phyloP scores from a whole-genome alignment of 2,329 filamentous ascomycete species.

The Diaporthe sp. region DNA sequence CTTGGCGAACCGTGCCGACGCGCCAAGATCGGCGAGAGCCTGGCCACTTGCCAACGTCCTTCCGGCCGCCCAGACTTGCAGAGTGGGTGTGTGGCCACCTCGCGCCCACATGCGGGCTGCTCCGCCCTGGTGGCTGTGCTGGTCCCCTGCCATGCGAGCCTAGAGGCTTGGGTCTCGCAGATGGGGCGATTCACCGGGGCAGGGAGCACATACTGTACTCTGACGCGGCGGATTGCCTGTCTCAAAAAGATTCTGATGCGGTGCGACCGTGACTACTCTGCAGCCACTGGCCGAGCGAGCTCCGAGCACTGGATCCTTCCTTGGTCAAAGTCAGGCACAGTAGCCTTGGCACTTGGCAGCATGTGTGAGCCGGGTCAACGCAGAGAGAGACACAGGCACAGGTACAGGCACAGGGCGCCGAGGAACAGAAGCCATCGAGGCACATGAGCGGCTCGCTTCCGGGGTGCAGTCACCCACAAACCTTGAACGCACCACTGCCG shows the following conservation, averaged over 20 bases:
- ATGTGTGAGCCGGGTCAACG: slow-evolving; percentile 20
- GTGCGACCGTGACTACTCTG: slow-evolving; percentile 31
- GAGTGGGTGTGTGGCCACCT: slow-evolving; percentile 29
- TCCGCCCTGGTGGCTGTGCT: slow-evolving; percentile 33
- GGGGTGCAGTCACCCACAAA: slow-evolving; percentile 28
- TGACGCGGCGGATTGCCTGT: slow-evolving; percentile 19
- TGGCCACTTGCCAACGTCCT: slow-evolving; percentile 31
- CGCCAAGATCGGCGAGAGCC: slow-evolving; percentile 32
- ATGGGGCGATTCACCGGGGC: slow-evolving; percentile 24
- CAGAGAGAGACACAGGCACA: neutral
- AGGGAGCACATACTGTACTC: slow-evolving; percentile 3
- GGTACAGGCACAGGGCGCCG: neutral
- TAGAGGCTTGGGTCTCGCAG: slow-evolving; percentile 26
- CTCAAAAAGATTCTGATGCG: slow-evolving; percentile 31
- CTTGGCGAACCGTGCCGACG: slow-evolving; percentile 33
- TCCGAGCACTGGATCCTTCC: slow-evolving; percentile 23
- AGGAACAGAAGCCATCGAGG: slow-evolving; percentile 22
- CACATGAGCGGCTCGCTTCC: slow-evolving; percentile 34
- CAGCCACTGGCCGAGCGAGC: slow-evolving; percentile 29
- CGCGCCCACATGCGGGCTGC: slow-evolving; percentile 29
- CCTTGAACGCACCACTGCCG: slow-evolving; percentile 33
- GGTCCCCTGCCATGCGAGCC: slow-evolving; percentile 28
- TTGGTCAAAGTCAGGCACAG: slow-evolving; percentile 28
- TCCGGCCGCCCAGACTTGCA: slow-evolving; percentile 30
- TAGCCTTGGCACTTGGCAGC: slow-evolving; percentile 26